Conservation (phyloP, 2,329 filamentous ascomycete species). For the Plenodomus lindquistii region DNA sequence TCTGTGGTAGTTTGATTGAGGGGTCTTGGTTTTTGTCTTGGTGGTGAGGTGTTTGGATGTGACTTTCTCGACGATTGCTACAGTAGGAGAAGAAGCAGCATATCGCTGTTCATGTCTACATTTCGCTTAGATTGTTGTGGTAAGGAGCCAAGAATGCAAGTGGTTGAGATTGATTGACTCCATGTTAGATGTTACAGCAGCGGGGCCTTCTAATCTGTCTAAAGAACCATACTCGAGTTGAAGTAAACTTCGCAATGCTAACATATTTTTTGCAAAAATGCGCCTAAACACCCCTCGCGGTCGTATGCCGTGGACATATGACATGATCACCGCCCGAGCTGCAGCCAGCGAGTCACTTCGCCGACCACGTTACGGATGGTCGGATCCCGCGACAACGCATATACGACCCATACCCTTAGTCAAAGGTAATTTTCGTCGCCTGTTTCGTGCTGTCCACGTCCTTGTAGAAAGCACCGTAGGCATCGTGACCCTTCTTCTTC, state of each 20-base stretch:
- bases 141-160: too few relatives aligned
- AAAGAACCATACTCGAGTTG: neutral
- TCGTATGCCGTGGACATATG: constrained; percentile 12
- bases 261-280: constrained; percentile 17
- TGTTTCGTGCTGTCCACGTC: constrained; percentile 82
- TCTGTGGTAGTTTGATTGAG: neutral
- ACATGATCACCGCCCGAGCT: constrained; percentile 18
- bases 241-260: neutral
- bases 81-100: neutral
- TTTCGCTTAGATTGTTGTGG: too few relatives aligned
- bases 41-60: neutral
- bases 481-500: constrained; percentile 97
- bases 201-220: neutral
- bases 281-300: constrained; percentile 30
- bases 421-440: constrained; percentile 91
- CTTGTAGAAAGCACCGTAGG: constrained; percentile 95
- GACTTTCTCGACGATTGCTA: neutral
- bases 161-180: too few relatives aligned
- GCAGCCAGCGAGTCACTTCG: constrained; percentile 19
- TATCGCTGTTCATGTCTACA: too few relatives aligned
- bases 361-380: constrained; percentile 16
- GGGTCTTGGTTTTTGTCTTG: neutral
- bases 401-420: constrained; percentile 45
- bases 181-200: too few relatives aligned
- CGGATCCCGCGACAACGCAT: constrained; percentile 5